These are phyloP conservation scores for Kwoniella botswanensis DNA, from an alignment of 768 basidiomycete genomes.

Conservation along the genomic window DNA sequence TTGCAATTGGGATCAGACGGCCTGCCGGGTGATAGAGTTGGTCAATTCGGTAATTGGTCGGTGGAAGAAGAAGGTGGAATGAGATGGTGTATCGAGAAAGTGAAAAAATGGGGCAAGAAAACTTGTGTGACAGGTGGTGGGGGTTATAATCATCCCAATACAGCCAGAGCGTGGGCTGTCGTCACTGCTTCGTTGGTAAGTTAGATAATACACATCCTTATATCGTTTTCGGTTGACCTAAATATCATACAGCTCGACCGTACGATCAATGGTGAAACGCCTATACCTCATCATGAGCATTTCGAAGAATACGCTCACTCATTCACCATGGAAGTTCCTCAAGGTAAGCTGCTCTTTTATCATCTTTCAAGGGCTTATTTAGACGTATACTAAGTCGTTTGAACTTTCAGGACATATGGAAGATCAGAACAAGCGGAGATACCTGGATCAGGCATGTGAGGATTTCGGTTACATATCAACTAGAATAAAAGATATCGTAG, in stretches of 20 bases:
- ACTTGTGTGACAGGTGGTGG: conserved; percentile 62
- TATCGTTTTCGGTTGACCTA: too few relatives aligned
- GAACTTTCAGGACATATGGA: conserved; percentile 67
- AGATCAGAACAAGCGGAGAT: conserved; percentile 72
- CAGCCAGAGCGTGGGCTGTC: conserved; percentile 83
- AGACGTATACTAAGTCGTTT: neutral
- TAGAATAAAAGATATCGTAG: conserved; percentile 33
- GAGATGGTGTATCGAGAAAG: conserved; percentile 63
- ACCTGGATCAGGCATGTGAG: conserved; percentile 52
- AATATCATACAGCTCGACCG: conserved; percentile 62
- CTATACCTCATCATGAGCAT: conserved; percentile 75
- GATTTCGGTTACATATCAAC: conserved; percentile 27
- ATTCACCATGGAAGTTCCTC: conserved; percentile 75
- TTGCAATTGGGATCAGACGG: conserved; percentile 88
- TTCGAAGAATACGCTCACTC: conserved; percentile 79
- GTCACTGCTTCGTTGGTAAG: conserved; percentile 77
- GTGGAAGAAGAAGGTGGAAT: conserved; percentile 66
- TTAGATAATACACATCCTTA: conserved; percentile 12
- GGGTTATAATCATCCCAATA: conserved; percentile 82
- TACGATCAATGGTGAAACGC: conserved; percentile 66
- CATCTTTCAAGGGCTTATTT: neutral
- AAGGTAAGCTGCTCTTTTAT: conserved; percentile 29
- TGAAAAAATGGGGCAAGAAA: conserved; percentile 43
- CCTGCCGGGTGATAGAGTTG: conserved; percentile 79
- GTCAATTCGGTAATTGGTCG: conserved; percentile 71